A percentile compares a stretch with the other conserved stretches of the same genome.
phyloP scores from a whole-genome alignment of 176 grass and related monocot species.

The Oryza coarctata region DNA sequence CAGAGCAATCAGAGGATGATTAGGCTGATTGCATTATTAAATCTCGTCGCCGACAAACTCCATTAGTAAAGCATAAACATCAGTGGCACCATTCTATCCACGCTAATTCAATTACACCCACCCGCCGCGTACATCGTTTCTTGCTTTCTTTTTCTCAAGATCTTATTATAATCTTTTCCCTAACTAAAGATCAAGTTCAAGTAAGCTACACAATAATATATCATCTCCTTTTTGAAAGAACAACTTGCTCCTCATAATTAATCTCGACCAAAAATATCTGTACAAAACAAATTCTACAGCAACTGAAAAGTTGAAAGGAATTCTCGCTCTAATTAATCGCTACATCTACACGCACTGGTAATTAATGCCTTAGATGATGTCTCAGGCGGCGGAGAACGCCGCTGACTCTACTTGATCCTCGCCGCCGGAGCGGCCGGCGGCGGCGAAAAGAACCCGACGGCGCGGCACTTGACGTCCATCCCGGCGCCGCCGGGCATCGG shows the following conservation, averaged over 20 bases:
- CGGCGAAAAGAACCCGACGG: constrained; percentile 45
- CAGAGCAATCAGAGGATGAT: background rate
- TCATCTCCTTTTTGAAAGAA: background rate
- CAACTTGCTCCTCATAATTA: constrained; percentile 20
- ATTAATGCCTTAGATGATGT: background rate
- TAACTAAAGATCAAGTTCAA: background rate
- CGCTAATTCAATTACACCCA: constrained; percentile 31
- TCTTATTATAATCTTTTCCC: background rate
- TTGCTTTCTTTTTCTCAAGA: background rate
- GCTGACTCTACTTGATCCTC: constrained; percentile 36
- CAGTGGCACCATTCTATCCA: constrained; percentile 8
- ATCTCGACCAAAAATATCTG: constrained; percentile 26
- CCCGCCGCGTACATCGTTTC: constrained; percentile 43
- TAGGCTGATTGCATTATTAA: background rate
- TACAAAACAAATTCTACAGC: constrained; percentile 36
- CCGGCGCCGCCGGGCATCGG: constrained; percentile 20
- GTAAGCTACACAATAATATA: background rate
- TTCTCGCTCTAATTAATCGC: constrained; percentile 4
- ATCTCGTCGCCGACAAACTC: constrained; percentile 32
- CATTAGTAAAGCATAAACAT: constrained; percentile 1
- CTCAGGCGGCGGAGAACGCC: background rate
- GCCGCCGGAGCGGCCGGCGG: constrained; percentile 7
- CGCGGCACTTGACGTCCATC: constrained; percentile 50
- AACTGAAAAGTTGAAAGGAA: constrained; percentile 7
- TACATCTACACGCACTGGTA: background rate